phyloP scores from a whole-genome alignment of 2,329 filamentous ascomycete genomes.

The Thermomyces lanuginosus region DNA sequence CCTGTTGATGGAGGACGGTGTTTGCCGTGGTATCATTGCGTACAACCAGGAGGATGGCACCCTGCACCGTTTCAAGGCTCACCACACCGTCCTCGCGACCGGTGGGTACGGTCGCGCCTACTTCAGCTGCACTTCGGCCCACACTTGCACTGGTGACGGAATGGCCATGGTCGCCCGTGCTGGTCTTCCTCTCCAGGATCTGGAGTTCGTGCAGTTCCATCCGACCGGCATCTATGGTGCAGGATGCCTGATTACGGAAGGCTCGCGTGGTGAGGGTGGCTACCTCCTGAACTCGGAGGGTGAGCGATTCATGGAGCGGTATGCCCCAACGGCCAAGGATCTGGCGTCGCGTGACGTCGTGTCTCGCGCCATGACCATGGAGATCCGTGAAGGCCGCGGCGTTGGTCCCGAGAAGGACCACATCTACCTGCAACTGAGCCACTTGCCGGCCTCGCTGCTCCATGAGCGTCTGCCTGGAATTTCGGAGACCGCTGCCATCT shows the following conservation, averaged over 20 bases:
- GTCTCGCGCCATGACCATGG: slow-evolving; percentile 93
- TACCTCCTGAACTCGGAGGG: slow-evolving; percentile 95
- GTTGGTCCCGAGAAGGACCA: slow-evolving; percentile 95
- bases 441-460: slow-evolving; percentile 79
- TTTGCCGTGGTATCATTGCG: slow-evolving; percentile 89
- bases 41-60: slow-evolving; percentile 99
- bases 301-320: slow-evolving; percentile 98
- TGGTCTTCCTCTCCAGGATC: slow-evolving; percentile 94
- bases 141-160: slow-evolving; percentile 96
- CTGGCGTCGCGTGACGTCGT: slow-evolving; percentile 91
- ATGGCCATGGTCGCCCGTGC: slow-evolving; percentile 99
- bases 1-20: slow-evolving; percentile 91
- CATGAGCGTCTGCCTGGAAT: slow-evolving; percentile 96
- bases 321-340: slow-evolving; percentile 95
- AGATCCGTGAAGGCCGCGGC: slow-evolving; percentile 94
- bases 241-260: slow-evolving; percentile 94
- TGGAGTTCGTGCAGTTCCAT: slow-evolving; percentile 99
- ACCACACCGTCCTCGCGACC: slow-evolving; percentile 92
- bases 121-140: slow-evolving; percentile 94
- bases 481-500: slow-evolving; percentile 94
- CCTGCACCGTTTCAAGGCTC: slow-evolving; percentile 86
- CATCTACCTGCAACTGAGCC: slow-evolving; percentile 94
- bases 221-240: slow-evolving; percentile 98
- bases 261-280: slow-evolving; percentile 92
- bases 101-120: slow-evolving; percentile 96